Evolutionary conservation across 306 rosid genomes (phyloP).

Genomic region (Ziziphus jujuba): DNA sequence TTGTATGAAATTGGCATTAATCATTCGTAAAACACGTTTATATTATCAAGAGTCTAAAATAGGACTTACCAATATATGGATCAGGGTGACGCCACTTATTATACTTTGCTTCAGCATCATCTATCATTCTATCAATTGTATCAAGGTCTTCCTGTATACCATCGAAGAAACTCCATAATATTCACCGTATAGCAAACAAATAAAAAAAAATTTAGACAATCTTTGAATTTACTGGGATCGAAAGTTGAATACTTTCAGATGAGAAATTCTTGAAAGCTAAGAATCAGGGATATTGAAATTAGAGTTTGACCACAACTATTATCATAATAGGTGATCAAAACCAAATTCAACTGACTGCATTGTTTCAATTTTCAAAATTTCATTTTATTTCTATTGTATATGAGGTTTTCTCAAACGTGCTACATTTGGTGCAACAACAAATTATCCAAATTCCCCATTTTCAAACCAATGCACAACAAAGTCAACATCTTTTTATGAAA

Average conservation of each 20-base stretch:
- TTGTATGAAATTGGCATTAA: too few species aligned
- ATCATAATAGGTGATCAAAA: too few species aligned
- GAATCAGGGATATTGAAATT: too few species aligned
- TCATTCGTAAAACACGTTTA: neutral
- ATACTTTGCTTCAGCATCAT: constrained; percentile 65
- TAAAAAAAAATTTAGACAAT: neutral
- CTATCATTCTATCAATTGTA: constrained; percentile 77
- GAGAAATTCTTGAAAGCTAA: too few species aligned
- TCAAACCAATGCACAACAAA: neutral
- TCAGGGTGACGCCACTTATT: constrained; percentile 97
- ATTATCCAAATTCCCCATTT: neutral
- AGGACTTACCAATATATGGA: constrained; percentile 79
- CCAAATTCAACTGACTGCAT: too few species aligned
- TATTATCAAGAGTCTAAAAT: neutral
- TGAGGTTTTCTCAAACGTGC: neutral
- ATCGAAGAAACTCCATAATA: constrained; percentile 18
- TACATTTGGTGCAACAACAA: neutral
- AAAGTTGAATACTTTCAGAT: too few species aligned
- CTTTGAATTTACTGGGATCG: too few species aligned
- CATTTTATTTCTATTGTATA: neutral
- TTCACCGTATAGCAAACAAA: constrained; percentile 10
- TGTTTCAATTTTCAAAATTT: neutral
- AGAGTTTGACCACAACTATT: too few species aligned
- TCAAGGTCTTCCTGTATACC: constrained; percentile 71
- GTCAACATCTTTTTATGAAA: neutral